Evolutionary conservation across 441 rosid species (phyloP).

Genomic region (Aleurites moluccanus): DNA sequence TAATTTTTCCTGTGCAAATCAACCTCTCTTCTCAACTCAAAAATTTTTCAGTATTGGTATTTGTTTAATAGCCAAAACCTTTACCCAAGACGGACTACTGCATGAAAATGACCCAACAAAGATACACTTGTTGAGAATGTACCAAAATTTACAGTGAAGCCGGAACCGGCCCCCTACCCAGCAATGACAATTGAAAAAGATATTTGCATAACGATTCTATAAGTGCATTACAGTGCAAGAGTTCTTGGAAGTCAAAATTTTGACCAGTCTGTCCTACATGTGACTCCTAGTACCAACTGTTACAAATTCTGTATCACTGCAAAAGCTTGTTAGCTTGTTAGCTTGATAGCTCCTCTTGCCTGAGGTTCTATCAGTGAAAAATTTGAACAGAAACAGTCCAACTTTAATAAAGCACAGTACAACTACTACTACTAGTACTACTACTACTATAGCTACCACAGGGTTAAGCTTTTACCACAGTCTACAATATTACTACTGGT

Average conservation of each 20-base stretch:
- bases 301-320: constrained; percentile 28
- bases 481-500: constrained; percentile 1
- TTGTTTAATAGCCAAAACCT: neutral
- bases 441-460: no score
- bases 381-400: constrained; percentile 6
- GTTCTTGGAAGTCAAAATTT: constrained; percentile 22
- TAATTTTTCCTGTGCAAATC: constrained; percentile 9
- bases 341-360: constrained; percentile 27
- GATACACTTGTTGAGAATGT: constrained; percentile 15
- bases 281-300: constrained; percentile 27
- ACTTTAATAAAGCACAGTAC: constrained; percentile 19
- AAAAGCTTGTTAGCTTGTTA: constrained; percentile 23
- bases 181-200: constrained; percentile 16
- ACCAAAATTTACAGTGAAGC: constrained; percentile 22
- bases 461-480: constrained; percentile 6
- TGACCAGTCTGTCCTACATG: constrained; percentile 26
- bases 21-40: neutral
- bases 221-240: neutral
- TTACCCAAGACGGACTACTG: constrained; percentile 15
- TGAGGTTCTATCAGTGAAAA: constrained; percentile 12
- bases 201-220: neutral
- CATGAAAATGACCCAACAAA: constrained; percentile 26
- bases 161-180: constrained; percentile 20
- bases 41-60: neutral
- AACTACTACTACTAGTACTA: neutral